phyloP scores from a whole-genome alignment of 202 grass and related monocot genomes.

The Bolboschoenoplectus hybrid region DNA sequence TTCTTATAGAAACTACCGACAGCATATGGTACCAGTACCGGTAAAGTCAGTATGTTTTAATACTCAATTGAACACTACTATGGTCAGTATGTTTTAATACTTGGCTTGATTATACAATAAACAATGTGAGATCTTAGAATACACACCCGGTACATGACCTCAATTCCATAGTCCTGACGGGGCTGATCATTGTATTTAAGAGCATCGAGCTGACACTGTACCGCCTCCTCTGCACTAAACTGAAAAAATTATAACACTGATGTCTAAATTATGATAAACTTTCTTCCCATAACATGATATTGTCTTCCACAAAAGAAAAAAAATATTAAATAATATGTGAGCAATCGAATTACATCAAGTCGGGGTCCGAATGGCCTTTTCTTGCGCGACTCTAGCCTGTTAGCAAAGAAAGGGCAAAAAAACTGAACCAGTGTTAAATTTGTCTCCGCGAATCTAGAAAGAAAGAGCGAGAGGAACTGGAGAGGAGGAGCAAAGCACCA shows the following conservation, averaged over 20 bases:
- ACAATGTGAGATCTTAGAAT: not conserved
- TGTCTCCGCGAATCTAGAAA: not conserved
- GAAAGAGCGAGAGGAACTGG: not conserved
- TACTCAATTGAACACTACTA: not conserved
- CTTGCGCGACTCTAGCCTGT: slow-evolving; percentile 74
- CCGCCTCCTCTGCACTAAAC: slow-evolving; percentile 90
- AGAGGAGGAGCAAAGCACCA: slow-evolving; percentile 48
- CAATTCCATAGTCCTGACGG: slow-evolving; percentile 85
- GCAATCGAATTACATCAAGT: slow-evolving; percentile 60
- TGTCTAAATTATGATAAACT: slow-evolving; percentile 22
- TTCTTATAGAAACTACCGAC: not conserved
- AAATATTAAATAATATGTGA: not conserved
- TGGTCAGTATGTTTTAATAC: too few species aligned
- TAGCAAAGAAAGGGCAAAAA: slow-evolving; percentile 1
- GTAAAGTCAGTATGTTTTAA: not conserved
- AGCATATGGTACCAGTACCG: not conserved
- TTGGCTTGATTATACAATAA: not conserved
- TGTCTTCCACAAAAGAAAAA: slow-evolving; percentile 25
- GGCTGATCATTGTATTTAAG: slow-evolving; percentile 91
- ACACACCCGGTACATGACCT: slow-evolving; percentile 91
- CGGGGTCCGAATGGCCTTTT: slow-evolving; percentile 78
- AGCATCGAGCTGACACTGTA: slow-evolving; percentile 80
- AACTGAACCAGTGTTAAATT: slow-evolving; percentile 23
- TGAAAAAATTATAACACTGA: slow-evolving; percentile 50
- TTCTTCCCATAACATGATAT: not conserved